Percentiles rank a stretch among this genome's conserved stretches.
Evolutionary conservation across 495 filamentous ascomycete genomes (phyloP).

Genomic region (Zalerion maritima): DNA sequence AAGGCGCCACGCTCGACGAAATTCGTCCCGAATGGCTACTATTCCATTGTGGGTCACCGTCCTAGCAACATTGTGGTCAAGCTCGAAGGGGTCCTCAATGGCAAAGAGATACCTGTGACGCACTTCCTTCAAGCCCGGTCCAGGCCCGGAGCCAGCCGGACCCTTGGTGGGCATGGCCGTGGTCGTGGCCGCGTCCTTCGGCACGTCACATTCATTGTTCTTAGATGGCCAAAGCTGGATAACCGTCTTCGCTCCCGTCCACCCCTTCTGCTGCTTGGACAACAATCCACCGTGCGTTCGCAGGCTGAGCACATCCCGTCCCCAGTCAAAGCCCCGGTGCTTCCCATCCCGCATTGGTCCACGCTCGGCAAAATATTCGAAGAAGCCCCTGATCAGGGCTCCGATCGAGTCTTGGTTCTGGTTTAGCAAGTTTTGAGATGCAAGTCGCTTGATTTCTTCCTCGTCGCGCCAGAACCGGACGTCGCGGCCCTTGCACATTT

Average conservation of each 20-base stretch:
- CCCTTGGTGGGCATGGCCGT: conserved; percentile 12
- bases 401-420: conserved; percentile 48
- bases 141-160: no score
- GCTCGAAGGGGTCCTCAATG: conserved; percentile 80
- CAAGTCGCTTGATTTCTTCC: conserved; percentile 38
- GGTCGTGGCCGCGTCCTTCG: conserved; percentile 4
- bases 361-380: conserved; percentile 58
- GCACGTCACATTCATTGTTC: not conserved
- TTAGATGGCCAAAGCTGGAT: conserved; percentile 13
- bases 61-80: conserved; percentile 65
- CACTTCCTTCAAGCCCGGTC: conserved; percentile 44
- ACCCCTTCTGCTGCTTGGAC: conserved; percentile 58
- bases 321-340: conserved; percentile 51
- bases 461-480: conserved; percentile 59
- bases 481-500: conserved; percentile 38
- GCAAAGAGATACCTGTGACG: conserved; percentile 69
- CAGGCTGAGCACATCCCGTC: conserved; percentile 51
- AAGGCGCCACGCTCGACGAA: conserved; percentile 55
- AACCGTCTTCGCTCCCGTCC: conserved; percentile 54
- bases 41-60: conserved; percentile 68
- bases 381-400: conserved; percentile 56
- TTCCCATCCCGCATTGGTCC: conserved; percentile 23
- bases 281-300: conserved; percentile 53
- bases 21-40: conserved; percentile 62
- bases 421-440: conserved; percentile 35